A percentile compares a stretch with the other conserved stretches of the same genome.
These are phyloP conservation scores for Acanthamoeba culbertsoni DNA, from an alignment of 208 protist genomes.

Conservation along the genomic window DNA sequence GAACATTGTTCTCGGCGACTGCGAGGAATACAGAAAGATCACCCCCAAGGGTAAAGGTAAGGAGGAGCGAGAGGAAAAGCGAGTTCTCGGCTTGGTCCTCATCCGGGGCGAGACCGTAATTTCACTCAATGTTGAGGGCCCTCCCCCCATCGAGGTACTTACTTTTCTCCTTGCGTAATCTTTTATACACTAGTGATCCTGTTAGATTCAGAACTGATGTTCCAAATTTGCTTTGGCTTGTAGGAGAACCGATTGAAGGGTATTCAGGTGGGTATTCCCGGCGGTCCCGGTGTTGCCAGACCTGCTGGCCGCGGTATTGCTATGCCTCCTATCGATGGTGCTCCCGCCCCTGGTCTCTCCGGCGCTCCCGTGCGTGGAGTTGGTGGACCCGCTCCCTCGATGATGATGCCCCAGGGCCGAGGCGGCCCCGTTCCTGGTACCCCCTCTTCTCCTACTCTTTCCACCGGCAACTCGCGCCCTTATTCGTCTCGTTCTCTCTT, in stretches of 20 bases:
- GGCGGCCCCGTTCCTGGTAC: neutral
- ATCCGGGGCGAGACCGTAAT: slow-evolving; percentile 89
- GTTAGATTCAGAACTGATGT: neutral
- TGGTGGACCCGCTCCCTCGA: slow-evolving; percentile 69
- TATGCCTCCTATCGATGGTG: slow-evolving; percentile 28
- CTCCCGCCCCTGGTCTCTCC: slow-evolving; percentile 41
- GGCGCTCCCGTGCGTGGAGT: slow-evolving; percentile 71
- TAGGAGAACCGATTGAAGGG: slow-evolving; percentile 38
- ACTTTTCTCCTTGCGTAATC: neutral
- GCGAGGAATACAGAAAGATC: slow-evolving; percentile 87
- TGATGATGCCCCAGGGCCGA: slow-evolving; percentile 72
- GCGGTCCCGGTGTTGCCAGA: slow-evolving; percentile 19
- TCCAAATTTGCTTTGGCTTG: neutral
- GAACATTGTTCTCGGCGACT: slow-evolving; percentile 90
- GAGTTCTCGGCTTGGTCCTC: slow-evolving; percentile 86
- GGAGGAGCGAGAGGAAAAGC: slow-evolving; percentile 86
- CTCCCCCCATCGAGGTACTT: slow-evolving; percentile 80
- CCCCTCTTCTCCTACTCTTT: neutral
- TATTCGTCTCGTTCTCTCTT: neutral
- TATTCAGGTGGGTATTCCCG: slow-evolving; percentile 24
- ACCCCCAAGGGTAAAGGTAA: slow-evolving; percentile 76
- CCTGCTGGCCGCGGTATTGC: slow-evolving; percentile 44
- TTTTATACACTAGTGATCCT: neutral
- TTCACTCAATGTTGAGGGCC: slow-evolving; percentile 86
- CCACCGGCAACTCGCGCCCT: neutral